Evolutionary conservation across 306 rosid genomes (phyloP), one percentile per base, ranked within the genome.

Genomic region (Boehmeria nivea): DNA sequence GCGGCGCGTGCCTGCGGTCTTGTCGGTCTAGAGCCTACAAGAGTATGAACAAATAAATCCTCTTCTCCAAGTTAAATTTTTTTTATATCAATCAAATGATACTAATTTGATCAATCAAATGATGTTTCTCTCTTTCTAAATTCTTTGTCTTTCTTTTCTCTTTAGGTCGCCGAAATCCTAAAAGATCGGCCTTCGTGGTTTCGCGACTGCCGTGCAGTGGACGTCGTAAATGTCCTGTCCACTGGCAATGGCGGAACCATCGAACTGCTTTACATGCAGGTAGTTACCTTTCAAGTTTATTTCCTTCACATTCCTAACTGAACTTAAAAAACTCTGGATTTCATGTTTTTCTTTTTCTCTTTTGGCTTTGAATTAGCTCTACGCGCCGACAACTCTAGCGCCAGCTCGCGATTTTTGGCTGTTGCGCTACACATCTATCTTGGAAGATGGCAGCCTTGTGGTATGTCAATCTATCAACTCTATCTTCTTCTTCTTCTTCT

Each of bases 1-100:
- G 99, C 99, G 18, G 96, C 99, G 49, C 96, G 99, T 68, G 96
- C 99, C 3, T 91, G 99, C 57, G 99, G 95, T 64, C 99, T 91
- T 61, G 99, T 91, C 69, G 93, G 96, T 75, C 65, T 91, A 10
- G 99, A 91, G 67, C 99, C 99, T 52, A 78, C 96, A 51, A 91
- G 95, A 79, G 99, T 91, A 69, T 69, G 85, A n/a, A n/a, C n/a
- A n/a, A n/a, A n/a, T n/a, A n/a, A n/a, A n/a, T 74, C 51, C 64
- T 72, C 14, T 13, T 59, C 31, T 48, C 38, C 20, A 49, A 7
- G 55, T 46, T 19, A 13, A 46, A 6, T 19, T 12, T 9, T 19
- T 45, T n/a, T 1, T n/a, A n/a, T n/a, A n/a, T n/a, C n/a, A n/a
- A n/a, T n/a, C n/a, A n/a, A n/a, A n/a, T n/a, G n/a, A n/a, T n/a